Conservation (phyloP, 768 basidiomycete genomes). For the Mycena galericulata region DNA sequence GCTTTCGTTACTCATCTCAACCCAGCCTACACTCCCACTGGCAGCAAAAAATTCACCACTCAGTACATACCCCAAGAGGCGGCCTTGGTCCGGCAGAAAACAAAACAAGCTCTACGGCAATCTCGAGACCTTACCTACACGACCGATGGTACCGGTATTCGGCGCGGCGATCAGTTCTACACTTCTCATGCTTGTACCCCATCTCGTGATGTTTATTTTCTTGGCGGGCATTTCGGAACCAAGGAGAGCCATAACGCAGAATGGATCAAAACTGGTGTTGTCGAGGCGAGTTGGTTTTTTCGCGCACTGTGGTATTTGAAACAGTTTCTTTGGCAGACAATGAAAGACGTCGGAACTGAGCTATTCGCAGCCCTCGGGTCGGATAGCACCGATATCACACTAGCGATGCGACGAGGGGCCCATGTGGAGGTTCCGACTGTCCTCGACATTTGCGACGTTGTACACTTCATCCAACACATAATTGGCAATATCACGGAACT, state of each 20-base stretch:
- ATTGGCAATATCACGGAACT: slow-evolving; percentile 22
- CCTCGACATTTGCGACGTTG: slow-evolving; percentile 8
- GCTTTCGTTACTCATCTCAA: slow-evolving; percentile 14
- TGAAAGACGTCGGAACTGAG: slow-evolving; percentile 5
- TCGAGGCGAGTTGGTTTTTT: neutral
- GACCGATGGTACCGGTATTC: slow-evolving; percentile 3
- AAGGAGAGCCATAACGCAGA: slow-evolving; percentile 14
- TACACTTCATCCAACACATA: slow-evolving; percentile 18
- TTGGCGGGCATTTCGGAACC: slow-evolving; percentile 15
- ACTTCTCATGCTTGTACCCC: slow-evolving; percentile 4
- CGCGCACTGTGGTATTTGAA: neutral
- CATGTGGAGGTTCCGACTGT: neutral
- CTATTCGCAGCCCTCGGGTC: neutral
- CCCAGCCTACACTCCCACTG: neutral
- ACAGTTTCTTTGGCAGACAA: neutral
- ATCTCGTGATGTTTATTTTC: slow-evolving; percentile 17
- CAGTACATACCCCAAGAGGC: slow-evolving; percentile 13
- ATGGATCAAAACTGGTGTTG: slow-evolving; percentile 6
- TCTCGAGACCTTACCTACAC: slow-evolving; percentile 10
- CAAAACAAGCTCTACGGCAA: neutral
- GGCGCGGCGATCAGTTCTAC: slow-evolving; percentile 18
- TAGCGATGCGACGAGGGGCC: neutral
- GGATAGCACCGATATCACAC: slow-evolving; percentile 21
- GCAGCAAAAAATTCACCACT: slow-evolving; percentile 5
- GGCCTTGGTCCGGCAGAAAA: slow-evolving; percentile 1